Evolutionary conservation across 495 filamentous ascomycete species (phyloP), one percentile per base, ranked within the genome.

Genomic region (Trichoderma virens): DNA sequence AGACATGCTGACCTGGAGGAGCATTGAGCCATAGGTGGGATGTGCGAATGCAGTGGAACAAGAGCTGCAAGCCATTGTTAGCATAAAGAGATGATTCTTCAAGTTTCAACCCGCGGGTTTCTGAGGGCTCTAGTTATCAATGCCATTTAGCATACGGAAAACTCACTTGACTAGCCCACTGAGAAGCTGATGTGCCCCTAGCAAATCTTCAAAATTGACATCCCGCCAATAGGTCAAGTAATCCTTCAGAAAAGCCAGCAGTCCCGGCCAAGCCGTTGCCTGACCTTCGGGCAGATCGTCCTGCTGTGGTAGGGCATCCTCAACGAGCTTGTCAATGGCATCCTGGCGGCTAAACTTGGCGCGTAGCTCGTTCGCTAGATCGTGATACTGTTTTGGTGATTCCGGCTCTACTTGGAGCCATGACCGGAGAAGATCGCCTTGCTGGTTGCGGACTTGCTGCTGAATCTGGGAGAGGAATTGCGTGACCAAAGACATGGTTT

Each of bases 221-320:
- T 93, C 90, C 47, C 91, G 81, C 74, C 92, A 82, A 69, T 91
- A 97, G 35, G 79, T 77, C 61, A 95, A 81, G 68, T 94, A 97
- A 30, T 88, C 84, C 70, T 84, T 87, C 71, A 93, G 82, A 70
- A 95, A 93, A 0, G 84, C 82, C 35, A 86, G 78, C 69, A 96
- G 93, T 0, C 86, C 83, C 0, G 84, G 80, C 88, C 90, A 94
- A 1, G 88, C 79, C 13, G 84, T 83, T 23, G 85, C 84, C 67
- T 74, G 74, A 16, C 76, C 79, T 59, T 80, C 79, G 7, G 70
- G 66, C 3, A 79, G 67, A 23, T 77, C 68, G 30, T 80, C 79
- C 59, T 75, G 77, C 67, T 76, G 77, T 65, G 77, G 78, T n/a
- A 86, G 70, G 65, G 74, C 73, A 71, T 84, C 77, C 62, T 88